phyloP scores from a whole-genome alignment of 371 early-diverging fungal genomes.

The Apophysomyces variabilis region DNA sequence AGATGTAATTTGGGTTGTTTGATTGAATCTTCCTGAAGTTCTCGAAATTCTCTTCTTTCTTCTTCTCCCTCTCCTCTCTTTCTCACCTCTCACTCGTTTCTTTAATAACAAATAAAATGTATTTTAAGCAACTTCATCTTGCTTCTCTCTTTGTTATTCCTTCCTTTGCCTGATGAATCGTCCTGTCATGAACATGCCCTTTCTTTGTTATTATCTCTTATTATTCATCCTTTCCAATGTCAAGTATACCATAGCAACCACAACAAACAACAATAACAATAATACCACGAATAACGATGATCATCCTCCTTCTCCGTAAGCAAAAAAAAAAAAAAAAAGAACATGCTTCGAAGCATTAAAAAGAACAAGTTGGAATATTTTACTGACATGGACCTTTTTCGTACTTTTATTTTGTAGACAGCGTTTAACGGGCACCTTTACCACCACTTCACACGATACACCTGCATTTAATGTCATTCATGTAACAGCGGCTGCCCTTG shows the following conservation, averaged over 20 bases:
- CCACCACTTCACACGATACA: constrained; percentile 28
- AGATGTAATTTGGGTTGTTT: neutral
- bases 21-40: constrained; percentile 11
- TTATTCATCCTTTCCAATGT: neutral
- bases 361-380: too few relatives aligned
- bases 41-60: constrained; percentile 11
- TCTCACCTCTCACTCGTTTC: too few relatives aligned
- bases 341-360: too few relatives aligned
- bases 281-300: neutral
- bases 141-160: too few relatives aligned
- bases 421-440: constrained; percentile 17
- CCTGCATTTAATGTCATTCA: constrained; percentile 42
- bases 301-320: neutral
- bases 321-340: too few relatives aligned
- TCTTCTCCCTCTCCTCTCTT: neutral
- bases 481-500: constrained; percentile 41
- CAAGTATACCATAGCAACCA: neutral
- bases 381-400: neutral
- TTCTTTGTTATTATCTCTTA: neutral
- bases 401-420: neutral
- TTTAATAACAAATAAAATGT: too few relatives aligned
- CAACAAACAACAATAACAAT: neutral
- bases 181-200: neutral
- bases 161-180: neutral
- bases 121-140: too few relatives aligned